Evolutionary conservation across 805 yeast genomes (phyloP).

Genomic region (Osmozyma mogii): DNA sequence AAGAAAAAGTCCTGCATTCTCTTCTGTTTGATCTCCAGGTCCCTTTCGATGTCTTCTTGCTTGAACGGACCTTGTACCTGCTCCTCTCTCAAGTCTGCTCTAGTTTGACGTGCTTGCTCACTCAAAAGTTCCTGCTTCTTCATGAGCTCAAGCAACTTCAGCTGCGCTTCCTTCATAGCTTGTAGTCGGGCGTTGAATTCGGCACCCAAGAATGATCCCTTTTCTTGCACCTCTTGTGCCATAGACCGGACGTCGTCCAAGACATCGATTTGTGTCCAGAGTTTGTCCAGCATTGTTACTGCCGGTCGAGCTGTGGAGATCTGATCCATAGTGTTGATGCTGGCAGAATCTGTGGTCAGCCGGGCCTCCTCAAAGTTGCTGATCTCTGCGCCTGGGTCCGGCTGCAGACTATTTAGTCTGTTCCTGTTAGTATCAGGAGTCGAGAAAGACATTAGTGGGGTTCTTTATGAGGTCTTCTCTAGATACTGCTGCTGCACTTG

Average conservation of each 20-base stretch:
- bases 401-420: no score
- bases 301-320: constrained; percentile 49
- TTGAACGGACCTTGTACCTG: constrained; percentile 3
- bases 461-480: no score
- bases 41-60: constrained; percentile 6
- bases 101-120: constrained; percentile 14
- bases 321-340: constrained; percentile 41
- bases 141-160: constrained; percentile 26
- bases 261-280: constrained; percentile 85
- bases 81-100: constrained; percentile 11
- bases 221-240: constrained; percentile 37
- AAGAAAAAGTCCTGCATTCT: constrained; percentile 12
- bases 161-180: constrained; percentile 51
- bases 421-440: no score
- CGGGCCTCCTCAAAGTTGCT: no score
- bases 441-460: no score
- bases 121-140: constrained; percentile 24
- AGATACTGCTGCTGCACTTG: no score
- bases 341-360: no score
- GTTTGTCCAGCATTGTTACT: constrained; percentile 61
- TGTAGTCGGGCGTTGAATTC: constrained; percentile 44
- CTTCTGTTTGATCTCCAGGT: constrained; percentile 7
- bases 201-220: constrained; percentile 43
- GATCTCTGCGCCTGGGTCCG: no score
- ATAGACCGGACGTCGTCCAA: constrained; percentile 68